These are phyloP conservation scores for Trichoderma semiorbis DNA, from an alignment of 2,329 filamentous ascomycete genomes.

Conservation along the genomic window DNA sequence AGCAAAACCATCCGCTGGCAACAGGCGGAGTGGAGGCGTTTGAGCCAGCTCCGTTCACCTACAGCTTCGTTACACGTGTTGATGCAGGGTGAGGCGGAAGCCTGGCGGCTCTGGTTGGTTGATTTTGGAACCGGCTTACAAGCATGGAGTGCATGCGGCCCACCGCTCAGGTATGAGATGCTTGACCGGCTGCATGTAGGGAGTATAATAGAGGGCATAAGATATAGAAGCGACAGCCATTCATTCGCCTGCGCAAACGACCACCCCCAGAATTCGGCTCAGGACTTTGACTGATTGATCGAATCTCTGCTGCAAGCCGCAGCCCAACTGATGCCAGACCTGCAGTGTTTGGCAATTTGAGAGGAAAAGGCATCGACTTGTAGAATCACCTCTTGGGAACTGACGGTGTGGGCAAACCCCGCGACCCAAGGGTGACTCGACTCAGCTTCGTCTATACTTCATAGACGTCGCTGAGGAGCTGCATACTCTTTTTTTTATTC, in stretches of 20 bases:
- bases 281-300: background rate
- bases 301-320: background rate
- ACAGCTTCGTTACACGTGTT: constrained; percentile 13
- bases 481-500: background rate
- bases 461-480: background rate
- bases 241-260: background rate
- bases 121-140: background rate
- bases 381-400: background rate
- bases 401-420: background rate
- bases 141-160: background rate
- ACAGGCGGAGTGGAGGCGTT: background rate
- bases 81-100: constrained; percentile 8
- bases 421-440: background rate
- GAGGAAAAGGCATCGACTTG: background rate
- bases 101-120: background rate
- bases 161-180: constrained; percentile 7
- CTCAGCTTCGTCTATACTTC: background rate
- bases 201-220: background rate
- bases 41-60: constrained; percentile 1
- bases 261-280: background rate
- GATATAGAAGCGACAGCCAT: background rate
- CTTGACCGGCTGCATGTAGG: constrained; percentile 3
- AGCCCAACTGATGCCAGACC: background rate
- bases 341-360: background rate
- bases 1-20: background rate